These are phyloP conservation scores for Blastobotrys malaysiensis DNA, from an alignment of 1,139 yeast genomes.

Conservation along the genomic window DNA sequence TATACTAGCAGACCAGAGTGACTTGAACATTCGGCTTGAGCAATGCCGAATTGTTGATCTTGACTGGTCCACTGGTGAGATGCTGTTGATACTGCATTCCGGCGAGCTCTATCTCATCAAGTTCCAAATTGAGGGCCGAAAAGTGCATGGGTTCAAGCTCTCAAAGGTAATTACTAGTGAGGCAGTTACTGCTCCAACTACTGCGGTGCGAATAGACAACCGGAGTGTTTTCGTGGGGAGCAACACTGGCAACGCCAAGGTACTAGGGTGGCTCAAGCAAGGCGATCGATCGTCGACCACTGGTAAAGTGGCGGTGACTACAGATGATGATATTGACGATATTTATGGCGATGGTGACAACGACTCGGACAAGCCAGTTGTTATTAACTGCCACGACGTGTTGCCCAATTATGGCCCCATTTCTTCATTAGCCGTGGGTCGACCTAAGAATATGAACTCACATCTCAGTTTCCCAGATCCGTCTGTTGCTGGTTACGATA, in stretches of 20 bases:
- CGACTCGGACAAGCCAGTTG: constrained; percentile 14
- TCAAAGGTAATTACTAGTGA: constrained; percentile 17
- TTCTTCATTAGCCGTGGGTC: constrained; percentile 63
- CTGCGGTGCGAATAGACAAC: constrained; percentile 16
- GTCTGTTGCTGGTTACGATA: constrained; percentile 48
- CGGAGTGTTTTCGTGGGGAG: constrained; percentile 41
- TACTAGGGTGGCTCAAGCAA: constrained; percentile 35
- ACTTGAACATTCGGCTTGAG: constrained; percentile 53
- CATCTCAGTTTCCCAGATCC: constrained; percentile 57
- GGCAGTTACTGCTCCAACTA: constrained; percentile 22
- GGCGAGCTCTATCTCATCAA: constrained; percentile 51
- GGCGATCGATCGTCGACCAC: constrained; percentile 16
- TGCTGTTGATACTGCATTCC: constrained; percentile 45
- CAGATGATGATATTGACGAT: constrained; percentile 33
- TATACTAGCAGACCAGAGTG: constrained; percentile 47
- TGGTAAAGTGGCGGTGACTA: constrained; percentile 4
- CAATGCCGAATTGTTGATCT: constrained; percentile 47
- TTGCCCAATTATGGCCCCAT: constrained; percentile 71
- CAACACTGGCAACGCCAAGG: constrained; percentile 40
- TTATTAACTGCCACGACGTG: constrained; percentile 42
- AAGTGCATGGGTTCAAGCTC: constrained; percentile 34
- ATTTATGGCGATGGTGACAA: constrained; percentile 31
- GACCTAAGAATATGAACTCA: constrained; percentile 29
- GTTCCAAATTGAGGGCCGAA: constrained; percentile 47
- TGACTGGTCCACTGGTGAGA: constrained; percentile 40